A percentile compares a stretch with the other conserved stretches of the same genome.
These are phyloP conservation scores for Candida yuanshanica DNA, from an alignment of 805 yeast genomes.

Conservation along the genomic window DNA sequence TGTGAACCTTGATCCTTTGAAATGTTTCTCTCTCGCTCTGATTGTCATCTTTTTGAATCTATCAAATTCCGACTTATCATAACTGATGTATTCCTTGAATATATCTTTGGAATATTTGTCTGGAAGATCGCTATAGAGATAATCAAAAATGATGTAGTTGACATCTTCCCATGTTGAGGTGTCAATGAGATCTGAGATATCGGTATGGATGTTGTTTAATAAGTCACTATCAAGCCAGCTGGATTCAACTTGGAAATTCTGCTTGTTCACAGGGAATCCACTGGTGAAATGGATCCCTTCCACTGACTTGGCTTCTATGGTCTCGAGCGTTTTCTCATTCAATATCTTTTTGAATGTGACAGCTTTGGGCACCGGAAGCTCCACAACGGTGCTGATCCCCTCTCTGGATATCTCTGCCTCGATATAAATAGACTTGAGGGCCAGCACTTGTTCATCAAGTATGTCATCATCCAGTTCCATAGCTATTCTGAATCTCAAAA, in stretches of 20 bases:
- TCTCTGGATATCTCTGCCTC: neutral
- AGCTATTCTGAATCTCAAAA: no score
- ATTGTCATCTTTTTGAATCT: constrained; percentile 21
- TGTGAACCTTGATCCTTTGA: constrained; percentile 32
- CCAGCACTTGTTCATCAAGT: constrained; percentile 34
- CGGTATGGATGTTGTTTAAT: constrained; percentile 12
- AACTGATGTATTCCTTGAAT: constrained; percentile 10
- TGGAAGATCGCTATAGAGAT: constrained; percentile 24
- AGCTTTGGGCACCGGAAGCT: neutral
- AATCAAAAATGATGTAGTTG: constrained; percentile 37
- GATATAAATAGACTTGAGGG: constrained; percentile 34
- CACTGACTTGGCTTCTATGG: neutral
- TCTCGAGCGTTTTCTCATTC: neutral
- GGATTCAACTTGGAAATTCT: constrained; percentile 23
- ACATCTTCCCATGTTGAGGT: constrained; percentile 10
- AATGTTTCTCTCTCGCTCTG: constrained; percentile 22
- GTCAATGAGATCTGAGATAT: neutral
- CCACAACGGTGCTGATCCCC: neutral
- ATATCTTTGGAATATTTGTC: constrained; percentile 3
- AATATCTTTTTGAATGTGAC: neutral
- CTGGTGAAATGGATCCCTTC: constrained; percentile 15
- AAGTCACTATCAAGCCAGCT: constrained; percentile 25
- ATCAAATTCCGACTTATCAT: constrained; percentile 3
- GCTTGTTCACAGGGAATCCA: constrained; percentile 27
- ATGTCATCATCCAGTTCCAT: neutral